These are phyloP conservation scores for Gonapodya prolifera DNA, from an alignment of 192 early-diverging fungal genomes.

Conservation along the genomic window DNA sequence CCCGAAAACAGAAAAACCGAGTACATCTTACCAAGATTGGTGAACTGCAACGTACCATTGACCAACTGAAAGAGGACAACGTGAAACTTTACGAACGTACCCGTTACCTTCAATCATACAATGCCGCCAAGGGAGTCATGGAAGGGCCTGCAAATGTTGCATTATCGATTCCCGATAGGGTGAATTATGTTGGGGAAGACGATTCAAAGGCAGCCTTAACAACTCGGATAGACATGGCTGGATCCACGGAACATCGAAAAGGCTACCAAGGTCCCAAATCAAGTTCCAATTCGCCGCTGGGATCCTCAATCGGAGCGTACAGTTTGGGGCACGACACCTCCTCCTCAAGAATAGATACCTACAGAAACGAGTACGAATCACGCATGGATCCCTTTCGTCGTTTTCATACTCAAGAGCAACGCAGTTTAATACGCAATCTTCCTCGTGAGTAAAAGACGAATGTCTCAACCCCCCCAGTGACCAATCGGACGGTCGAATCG, in stretches of 20 bases:
- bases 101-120: slow-evolving; percentile 71
- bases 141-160: slow-evolving; percentile 11
- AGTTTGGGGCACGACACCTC: slow-evolving; percentile 1
- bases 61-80: slow-evolving; percentile 67
- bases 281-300: slow-evolving; percentile 4
- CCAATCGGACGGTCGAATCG: slow-evolving; percentile 46
- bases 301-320: slow-evolving; percentile 1
- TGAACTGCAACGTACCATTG: slow-evolving; percentile 49
- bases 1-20: slow-evolving; percentile 22
- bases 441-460: background rate
- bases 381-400: slow-evolving; percentile 78
- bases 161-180: slow-evolving; percentile 11
- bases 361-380: slow-evolving; percentile 71
- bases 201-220: slow-evolving; percentile 11
- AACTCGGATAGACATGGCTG: background rate
- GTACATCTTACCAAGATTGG: slow-evolving; percentile 25
- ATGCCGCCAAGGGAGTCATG: too few relatives aligned
- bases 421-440: slow-evolving; percentile 33
- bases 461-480: slow-evolving; percentile 63
- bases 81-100: slow-evolving; percentile 81
- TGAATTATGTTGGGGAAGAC: background rate
- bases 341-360: slow-evolving; percentile 17
- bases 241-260: background rate
- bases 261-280: slow-evolving; percentile 11
- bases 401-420: slow-evolving; percentile 55